Evolutionary conservation across 2,329 filamentous ascomycete species (phyloP), one percentile per base, ranked within the genome.

Genomic region (Gnomoniopsis smithogilvyi): DNA sequence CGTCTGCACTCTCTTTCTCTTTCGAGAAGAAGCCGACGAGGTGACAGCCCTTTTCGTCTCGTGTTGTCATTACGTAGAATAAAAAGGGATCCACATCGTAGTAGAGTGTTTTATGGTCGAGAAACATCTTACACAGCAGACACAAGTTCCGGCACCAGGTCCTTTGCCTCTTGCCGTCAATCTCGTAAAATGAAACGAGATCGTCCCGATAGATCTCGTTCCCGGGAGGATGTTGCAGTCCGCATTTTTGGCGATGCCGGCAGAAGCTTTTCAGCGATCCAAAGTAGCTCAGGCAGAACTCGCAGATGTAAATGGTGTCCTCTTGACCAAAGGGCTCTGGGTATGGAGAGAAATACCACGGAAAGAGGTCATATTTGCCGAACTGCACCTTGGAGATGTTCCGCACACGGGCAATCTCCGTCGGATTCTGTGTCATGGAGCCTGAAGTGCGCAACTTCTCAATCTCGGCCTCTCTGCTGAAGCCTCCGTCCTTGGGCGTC

Each of bases 11-110:
- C 74, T 99, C 95, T 67, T 99, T 99, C 73, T 99, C 95, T 72
- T 99, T 99, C 58, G 91, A 96, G 74, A 99, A 99, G 71, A 97
- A 99, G n/a, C 95, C 95, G n/a, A 99, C 91, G 52, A 99, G 84
- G 69, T 98, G 95, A 68, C 90, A 95, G 15, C 95, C 95, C 67
- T 92, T 88, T 52, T 96, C 92, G 64, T 93, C 91, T 65, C 90
- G 87, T 45, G 88, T 89, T 26, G 91, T 91, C 94, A 99, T 97
- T 73, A 96, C 94, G 75, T 99, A 99, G 78, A 99, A 99, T 38
- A 99, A 77, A 71, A 99, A 99, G 0, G 95, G 95, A 64, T 99
- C 95, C n/a, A 99, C 95, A 67, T 99, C 95, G 77, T 99, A 99
- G 78, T 97, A 99, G 8, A 99, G 85, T 6, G 95, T 98, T 75